Evolutionary conservation across 1,284 basidiomycete species (phyloP).

Genomic region (Melampsora americana): DNA sequence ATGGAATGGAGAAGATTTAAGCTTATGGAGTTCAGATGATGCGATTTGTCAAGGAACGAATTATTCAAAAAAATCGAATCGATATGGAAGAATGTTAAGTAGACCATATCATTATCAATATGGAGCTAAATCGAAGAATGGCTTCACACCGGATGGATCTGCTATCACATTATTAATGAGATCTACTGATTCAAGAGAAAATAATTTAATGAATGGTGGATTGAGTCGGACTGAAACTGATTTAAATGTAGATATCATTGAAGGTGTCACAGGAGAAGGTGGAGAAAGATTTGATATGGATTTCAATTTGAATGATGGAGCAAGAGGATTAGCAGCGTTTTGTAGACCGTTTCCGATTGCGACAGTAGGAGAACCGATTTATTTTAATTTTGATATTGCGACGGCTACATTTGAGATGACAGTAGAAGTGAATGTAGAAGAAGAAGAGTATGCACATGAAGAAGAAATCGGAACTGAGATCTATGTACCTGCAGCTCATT

Average conservation of each 20-base stretch:
- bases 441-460: conserved; percentile 41
- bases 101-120: conserved; percentile 27
- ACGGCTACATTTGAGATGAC: conserved; percentile 68
- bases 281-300: conserved; percentile 2
- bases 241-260: too few relatives aligned
- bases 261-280: neutral
- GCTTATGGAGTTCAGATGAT: conserved; percentile 77
- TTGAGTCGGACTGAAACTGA: too few relatives aligned
- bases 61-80: conserved; percentile 25
- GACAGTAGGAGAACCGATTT: conserved; percentile 62
- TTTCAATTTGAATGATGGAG: conserved; percentile 60
- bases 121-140: conserved; percentile 9
- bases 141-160: conserved; percentile 21
- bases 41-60: conserved; percentile 52
- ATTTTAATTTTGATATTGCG: conserved; percentile 72
- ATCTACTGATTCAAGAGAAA: conserved; percentile 2
- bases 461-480: conserved; percentile 49
- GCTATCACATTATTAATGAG: conserved; percentile 8
- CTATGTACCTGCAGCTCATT: conserved; percentile 51
- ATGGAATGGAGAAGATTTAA: conserved; percentile 95
- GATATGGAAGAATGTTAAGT: conserved; percentile 10
- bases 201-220: conserved; percentile 5
- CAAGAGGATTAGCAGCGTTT: conserved; percentile 76
- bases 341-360: conserved; percentile 74
- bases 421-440: conserved; percentile 62